Percentiles rank a stretch among this genome's conserved stretches.
phyloP scores from a whole-genome alignment of 1,139 yeast genomes.

The Pichia sp. region DNA sequence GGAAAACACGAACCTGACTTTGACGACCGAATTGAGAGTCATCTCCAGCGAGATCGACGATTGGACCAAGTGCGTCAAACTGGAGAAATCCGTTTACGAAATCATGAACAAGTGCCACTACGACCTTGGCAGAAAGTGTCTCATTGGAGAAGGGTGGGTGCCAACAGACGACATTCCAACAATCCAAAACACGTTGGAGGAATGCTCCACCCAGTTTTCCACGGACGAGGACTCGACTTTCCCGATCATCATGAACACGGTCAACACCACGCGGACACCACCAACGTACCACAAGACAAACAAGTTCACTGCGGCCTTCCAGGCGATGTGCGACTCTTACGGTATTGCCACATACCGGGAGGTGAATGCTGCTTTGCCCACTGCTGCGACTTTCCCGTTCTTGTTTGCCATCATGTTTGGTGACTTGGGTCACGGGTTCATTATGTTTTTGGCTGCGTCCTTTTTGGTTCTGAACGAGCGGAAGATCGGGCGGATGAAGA shows the following conservation, averaged over 20 bases:
- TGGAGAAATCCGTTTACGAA: slow-evolving; percentile 67
- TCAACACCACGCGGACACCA: slow-evolving; percentile 64
- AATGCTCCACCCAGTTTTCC: slow-evolving; percentile 27
- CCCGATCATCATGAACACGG: slow-evolving; percentile 62
- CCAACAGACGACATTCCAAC: slow-evolving; percentile 53
- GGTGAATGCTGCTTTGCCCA: slow-evolving; percentile 93
- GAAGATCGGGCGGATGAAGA: slow-evolving; percentile 57
- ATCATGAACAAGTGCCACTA: slow-evolving; percentile 65
- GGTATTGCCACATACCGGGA: slow-evolving; percentile 96
- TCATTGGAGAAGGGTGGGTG: slow-evolving; percentile 78
- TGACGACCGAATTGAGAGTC: slow-evolving; percentile 64
- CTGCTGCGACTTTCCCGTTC: slow-evolving; percentile 93
- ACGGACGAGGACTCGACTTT: slow-evolving; percentile 34
- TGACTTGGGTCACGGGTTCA: slow-evolving; percentile 92
- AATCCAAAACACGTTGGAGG: slow-evolving; percentile 34
- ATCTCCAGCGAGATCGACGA: slow-evolving; percentile 59
- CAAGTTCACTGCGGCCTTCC: slow-evolving; percentile 90
- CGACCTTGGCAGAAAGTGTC: slow-evolving; percentile 58
- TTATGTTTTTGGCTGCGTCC: slow-evolving; percentile 69
- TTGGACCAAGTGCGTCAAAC: slow-evolving; percentile 66
- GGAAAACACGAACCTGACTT: slow-evolving; percentile 51
- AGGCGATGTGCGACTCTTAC: slow-evolving; percentile 88
- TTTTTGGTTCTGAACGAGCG: slow-evolving; percentile 67
- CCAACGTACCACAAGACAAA: slow-evolving; percentile 79
- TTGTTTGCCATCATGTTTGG: slow-evolving; percentile 99